Conservation (phyloP, 768 basidiomycete genomes). For the Daedalea quercina region DNA sequence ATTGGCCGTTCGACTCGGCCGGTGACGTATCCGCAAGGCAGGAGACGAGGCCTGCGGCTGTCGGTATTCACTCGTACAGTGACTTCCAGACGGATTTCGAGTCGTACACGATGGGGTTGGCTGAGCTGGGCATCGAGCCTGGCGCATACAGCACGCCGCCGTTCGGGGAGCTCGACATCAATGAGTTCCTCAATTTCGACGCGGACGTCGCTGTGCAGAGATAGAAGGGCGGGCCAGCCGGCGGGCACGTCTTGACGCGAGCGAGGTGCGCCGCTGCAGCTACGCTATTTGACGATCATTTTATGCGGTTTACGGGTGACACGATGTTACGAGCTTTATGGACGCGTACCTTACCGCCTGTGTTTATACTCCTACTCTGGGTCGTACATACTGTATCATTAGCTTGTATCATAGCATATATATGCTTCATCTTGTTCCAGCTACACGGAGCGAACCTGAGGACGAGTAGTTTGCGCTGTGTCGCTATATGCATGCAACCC, state of each 20-base stretch:
- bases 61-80: slow-evolving; percentile 1
- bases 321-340: neutral
- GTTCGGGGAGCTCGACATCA: slow-evolving; percentile 16
- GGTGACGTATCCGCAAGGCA: neutral
- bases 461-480: too few relatives aligned
- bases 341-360: neutral
- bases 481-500: too few relatives aligned
- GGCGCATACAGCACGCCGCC: slow-evolving; percentile 13
- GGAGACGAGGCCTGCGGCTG: neutral
- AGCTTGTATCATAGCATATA: too few relatives aligned
- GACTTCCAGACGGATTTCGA: slow-evolving; percentile 13
- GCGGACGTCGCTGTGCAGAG: neutral
- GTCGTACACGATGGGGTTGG: slow-evolving; percentile 17
- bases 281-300: too few relatives aligned
- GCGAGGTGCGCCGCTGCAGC: too few relatives aligned
- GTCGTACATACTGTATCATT: neutral
- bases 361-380: neutral
- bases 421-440: too few relatives aligned
- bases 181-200: slow-evolving; percentile 11
- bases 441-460: too few relatives aligned
- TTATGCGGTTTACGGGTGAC: neutral
- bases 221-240: neutral
- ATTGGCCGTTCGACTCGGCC: neutral
- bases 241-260: too few relatives aligned
- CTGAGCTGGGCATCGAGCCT: slow-evolving; percentile 17